Conservation (phyloP, 176 grass and related monocot genomes). For the Tillandsia fasciculata region DNA sequence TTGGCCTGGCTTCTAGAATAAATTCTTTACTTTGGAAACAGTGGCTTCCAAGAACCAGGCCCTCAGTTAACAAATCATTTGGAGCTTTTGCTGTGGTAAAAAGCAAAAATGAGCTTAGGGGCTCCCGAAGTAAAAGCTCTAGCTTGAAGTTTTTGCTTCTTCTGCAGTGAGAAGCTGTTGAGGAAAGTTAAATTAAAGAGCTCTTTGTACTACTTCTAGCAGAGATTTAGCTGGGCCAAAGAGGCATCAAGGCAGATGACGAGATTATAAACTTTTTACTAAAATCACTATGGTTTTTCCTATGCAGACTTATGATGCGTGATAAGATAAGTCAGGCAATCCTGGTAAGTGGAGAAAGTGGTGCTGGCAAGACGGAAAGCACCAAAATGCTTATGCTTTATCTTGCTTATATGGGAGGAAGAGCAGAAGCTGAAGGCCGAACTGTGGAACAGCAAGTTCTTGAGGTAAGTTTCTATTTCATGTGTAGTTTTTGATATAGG, state of each 20-base stretch:
- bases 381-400: slow-evolving; percentile 91
- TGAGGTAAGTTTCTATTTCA: slow-evolving; percentile 50
- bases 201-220: too few relatives aligned
- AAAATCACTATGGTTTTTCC: slow-evolving; percentile 10
- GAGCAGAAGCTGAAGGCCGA: slow-evolving; percentile 48
- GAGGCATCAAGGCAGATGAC: too few relatives aligned
- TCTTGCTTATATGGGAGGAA: slow-evolving; percentile 85
- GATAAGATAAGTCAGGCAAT: slow-evolving; percentile 65
- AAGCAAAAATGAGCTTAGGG: too few relatives aligned
- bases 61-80: too few relatives aligned
- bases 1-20: too few relatives aligned
- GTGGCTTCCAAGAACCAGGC: too few relatives aligned
- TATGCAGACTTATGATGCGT: slow-evolving; percentile 66
- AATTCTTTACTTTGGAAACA: too few relatives aligned
- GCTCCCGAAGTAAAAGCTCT: too few relatives aligned
- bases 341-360: slow-evolving; percentile 86
- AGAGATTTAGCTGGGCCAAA: too few relatives aligned
- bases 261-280: neutral
- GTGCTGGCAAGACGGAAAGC: slow-evolving; percentile 88
- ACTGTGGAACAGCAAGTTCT: slow-evolving; percentile 82
- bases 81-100: too few relatives aligned
- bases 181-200: too few relatives aligned
- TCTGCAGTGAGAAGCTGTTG: neutral
- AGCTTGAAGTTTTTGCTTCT: too few relatives aligned
- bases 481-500: neutral